Evolutionary conservation across 495 filamentous ascomycete genomes (phyloP).

Genomic region (Aspergillus egyptiacus): DNA sequence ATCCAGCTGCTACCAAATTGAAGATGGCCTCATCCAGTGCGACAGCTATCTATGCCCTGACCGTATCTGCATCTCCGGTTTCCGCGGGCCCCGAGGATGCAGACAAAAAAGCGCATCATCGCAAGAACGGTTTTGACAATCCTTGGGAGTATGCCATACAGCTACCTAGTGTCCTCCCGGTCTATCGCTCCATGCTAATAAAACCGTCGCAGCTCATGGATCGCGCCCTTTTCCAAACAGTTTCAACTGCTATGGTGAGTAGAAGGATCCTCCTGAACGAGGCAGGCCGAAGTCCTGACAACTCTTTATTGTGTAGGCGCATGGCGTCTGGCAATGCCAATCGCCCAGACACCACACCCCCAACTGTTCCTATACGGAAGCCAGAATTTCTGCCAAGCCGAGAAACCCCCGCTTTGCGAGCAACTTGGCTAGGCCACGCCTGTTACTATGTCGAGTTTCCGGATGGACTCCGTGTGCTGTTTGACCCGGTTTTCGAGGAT

Average conservation of each 20-base stretch:
- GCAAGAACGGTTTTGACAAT: slow-evolving; percentile 54
- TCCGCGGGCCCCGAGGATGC: slow-evolving; percentile 50
- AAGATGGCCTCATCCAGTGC: slow-evolving; percentile 42
- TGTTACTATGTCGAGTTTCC: slow-evolving; percentile 95
- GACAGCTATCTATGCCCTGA: slow-evolving; percentile 49
- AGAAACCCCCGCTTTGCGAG: slow-evolving; percentile 57
- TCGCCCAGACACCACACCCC: slow-evolving; percentile 56
- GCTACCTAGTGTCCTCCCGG: no score
- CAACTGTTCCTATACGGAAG: slow-evolving; percentile 60
- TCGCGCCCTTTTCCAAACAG: slow-evolving; percentile 10
- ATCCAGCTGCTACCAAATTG: slow-evolving; percentile 18
- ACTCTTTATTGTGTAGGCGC: slow-evolving; percentile 42
- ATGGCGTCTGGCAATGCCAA: slow-evolving; percentile 53
- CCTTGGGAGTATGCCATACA: slow-evolving; percentile 47
- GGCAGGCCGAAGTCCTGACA: background rate
- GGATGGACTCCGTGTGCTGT: slow-evolving; percentile 77
- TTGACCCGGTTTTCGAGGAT: slow-evolving; percentile 91
- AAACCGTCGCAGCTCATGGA: slow-evolving; percentile 30
- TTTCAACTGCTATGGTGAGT: background rate
- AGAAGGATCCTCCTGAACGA: no score
- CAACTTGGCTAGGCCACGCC: slow-evolving; percentile 95
- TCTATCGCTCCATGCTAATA: slow-evolving; percentile 16
- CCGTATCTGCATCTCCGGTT: slow-evolving; percentile 39
- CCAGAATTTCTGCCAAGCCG: slow-evolving; percentile 64
- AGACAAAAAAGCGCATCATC: slow-evolving; percentile 51